Evolutionary conservation across 2,329 filamentous ascomycete genomes (phyloP).

Genomic region (Cordyceps militaris): DNA sequence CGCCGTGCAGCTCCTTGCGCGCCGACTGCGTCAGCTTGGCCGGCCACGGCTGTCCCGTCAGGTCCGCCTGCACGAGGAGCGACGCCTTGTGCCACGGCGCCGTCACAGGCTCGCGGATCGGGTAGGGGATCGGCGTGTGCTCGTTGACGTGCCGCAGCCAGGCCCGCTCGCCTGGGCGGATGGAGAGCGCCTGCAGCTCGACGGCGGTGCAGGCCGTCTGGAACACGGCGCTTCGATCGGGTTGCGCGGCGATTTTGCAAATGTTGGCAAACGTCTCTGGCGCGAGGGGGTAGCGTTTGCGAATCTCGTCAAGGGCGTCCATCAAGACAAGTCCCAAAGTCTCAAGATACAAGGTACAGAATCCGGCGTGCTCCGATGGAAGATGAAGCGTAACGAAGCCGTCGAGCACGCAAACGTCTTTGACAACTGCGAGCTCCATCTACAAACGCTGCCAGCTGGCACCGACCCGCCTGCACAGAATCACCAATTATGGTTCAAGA

Average conservation of each 20-base stretch:
- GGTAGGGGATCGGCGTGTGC: slow-evolving; percentile 32
- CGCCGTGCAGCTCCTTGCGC: slow-evolving; percentile 27
- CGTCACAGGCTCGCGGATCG: slow-evolving; percentile 36
- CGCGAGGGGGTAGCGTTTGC: slow-evolving; percentile 29
- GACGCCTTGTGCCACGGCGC: slow-evolving; percentile 66
- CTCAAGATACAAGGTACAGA: background rate
- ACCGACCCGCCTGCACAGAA: background rate
- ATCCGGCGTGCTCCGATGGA: background rate
- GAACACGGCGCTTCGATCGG: slow-evolving; percentile 28
- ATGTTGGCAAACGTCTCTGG: slow-evolving; percentile 26
- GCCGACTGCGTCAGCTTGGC: slow-evolving; percentile 33
- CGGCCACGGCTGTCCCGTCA: slow-evolving; percentile 57
- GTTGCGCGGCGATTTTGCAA: slow-evolving; percentile 20
- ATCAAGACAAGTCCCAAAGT: background rate
- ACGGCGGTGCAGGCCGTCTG: slow-evolving; percentile 31
- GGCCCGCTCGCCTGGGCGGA: slow-evolving; percentile 27
- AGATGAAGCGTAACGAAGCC: background rate
- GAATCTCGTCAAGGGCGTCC: slow-evolving; percentile 21
- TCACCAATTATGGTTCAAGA: background rate
- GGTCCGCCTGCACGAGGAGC: slow-evolving; percentile 64
- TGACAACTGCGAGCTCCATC: background rate
- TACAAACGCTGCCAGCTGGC: slow-evolving; percentile 5
- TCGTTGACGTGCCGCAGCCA: slow-evolving; percentile 34
- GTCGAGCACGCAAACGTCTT: background rate
- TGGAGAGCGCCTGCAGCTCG: slow-evolving; percentile 31